Evolutionary conservation across 805 yeast genomes (phyloP), one percentile per base, ranked within the genome.

Genomic region (Candida gorgasii): DNA sequence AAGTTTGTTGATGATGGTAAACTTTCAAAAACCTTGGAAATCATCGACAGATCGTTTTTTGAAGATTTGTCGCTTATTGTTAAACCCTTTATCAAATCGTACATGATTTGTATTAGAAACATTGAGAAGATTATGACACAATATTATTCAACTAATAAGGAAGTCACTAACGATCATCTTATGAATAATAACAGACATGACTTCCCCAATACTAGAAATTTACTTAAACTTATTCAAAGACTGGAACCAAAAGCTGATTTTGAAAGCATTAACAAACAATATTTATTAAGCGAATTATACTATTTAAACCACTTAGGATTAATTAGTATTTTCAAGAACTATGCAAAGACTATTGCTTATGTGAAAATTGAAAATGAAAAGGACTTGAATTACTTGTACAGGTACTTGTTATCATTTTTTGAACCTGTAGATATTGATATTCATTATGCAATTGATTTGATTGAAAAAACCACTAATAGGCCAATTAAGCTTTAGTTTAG

Each of bases 181-280:
- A 48, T 61, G 19, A 52, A 55, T 28, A 45, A 49, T 11, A 51
- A 52, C 26, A 49, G 58, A 42, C 47, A 52, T 14, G 58, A 58
- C 18, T 59, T 50, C 47, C 69, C 69, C 3, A 60, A 63, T 18
- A 65, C 72, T 14, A 65, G 63, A 45, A 48, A 55, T 7, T 52
- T 65, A 34, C 51, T 66, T 31, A 63, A 60, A 45, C 41, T 53
- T 17, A 58, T 56, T 17, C 63, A 58, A 42, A 48, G 44, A 14
- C 49, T 51, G 17, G 44, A 50, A 31, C 34, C 38, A 3, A 40
- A 47, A 30, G 65, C 61, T 43, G 59, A 68, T 7, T 44, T 62
- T 31, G 75, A 70, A 50, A 55, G 68, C 6, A 58, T 60, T 43
- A 69, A 70, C 49, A 70, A 69, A 52, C 75, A 69, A 48, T 69